Base-by-base conservation (phyloP, 176 grass and related monocot genomes). In the Oryza meridionalis region DNA sequence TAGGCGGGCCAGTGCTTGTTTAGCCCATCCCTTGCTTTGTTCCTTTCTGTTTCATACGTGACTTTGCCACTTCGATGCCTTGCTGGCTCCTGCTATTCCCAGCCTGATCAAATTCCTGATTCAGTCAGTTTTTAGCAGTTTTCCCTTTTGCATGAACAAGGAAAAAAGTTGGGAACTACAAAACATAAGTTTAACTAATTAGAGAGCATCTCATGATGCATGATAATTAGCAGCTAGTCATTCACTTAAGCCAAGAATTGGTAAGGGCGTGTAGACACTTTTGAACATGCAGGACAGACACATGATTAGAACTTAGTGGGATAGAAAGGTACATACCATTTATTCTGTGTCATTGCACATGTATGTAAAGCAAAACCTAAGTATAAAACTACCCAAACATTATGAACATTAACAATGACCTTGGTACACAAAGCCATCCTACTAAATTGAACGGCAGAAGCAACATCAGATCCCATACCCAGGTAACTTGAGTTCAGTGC, bases 1-100 rank as follows among this genome's bases (percentile, higher is more conserved):
- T 66, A 66, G 68, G 14, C 40, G 29, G 42, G 21, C 51, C 84
- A 53, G 74, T 80, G 31, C 68, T 81, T 70, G 19, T 49, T 63
- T 38, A 44, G 51, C 51, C 4, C 29, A 40, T 40, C 27, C 38
- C 72, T 80, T 77, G 40, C 70, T 81, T 69, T 63, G 51, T 80
- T 63, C 51, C 67, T 77, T 80, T 74, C 26, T 61, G 16, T 49
- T 76, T 63, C 19, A 7, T 37, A 24, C 64, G 64, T 80, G 47
- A 9, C 11, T 81, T 40, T 51, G 11, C 29, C 61, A 26, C 11
- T 74, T 9, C 1, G 5, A 33, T 69, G 45, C 65, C 11, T 19
- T 35, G 21, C 55, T 83, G 40, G 25, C 10, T 64, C 37, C 11
- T 65, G n/a, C 64, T 58, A 70, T 81, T 81, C 38, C 7, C 50